Base-by-base conservation (phyloP, 2,329 filamentous ascomycete species). In the Ascochyta rabiei region DNA sequence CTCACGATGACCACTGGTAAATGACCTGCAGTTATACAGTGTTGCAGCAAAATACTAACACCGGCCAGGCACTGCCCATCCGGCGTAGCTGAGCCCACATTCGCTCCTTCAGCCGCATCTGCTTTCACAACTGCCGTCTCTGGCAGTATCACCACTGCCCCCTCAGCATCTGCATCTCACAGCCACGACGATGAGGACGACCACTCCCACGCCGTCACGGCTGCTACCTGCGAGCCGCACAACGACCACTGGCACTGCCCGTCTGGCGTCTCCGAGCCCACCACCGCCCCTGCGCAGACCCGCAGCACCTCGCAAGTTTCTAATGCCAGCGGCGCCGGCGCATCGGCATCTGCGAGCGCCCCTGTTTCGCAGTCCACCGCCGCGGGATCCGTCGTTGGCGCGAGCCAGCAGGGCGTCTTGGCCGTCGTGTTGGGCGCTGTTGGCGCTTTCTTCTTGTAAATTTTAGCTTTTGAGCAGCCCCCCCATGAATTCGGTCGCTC, bases 241-340 rank as follows among this genome's bases (percentile, higher is more conserved):
- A 53, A 48, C 28, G 64, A 68, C 43, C 66, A 70, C 54, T 69
- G 66, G 65, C 61, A 68, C 54, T 69, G 67, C 39, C 67, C 65
- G 0, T 56, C 54, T 15, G 65, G 67, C n/a, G 65, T 68, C n/a
- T 31, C 65, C 2, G 60, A 68, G 56, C 67, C 67, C 9, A 67
- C 62, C 1, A 61, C 62, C 9, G 37, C 44, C 2, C 66, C 63
- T 43, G 51, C 61, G 16, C 47, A 59, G 12, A 54, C 54, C 5
- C 18, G 37, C 7, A 42, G 45, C 15, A 52, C 55, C 8, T 46
- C 53, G 13, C 21, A 49, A 4, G 48, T 47, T 43, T 23, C 60
- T 4, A 53, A 52, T 5, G 35, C 53, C 3, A 44, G 50, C 40
- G 31, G 40, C 5, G 30, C 35, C 24, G 44, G 37, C 33, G 38